Evolutionary conservation across 179 eudicot species (phyloP), one percentile per base, ranked within the genome.

Genomic region (Silene noctiflora): DNA sequence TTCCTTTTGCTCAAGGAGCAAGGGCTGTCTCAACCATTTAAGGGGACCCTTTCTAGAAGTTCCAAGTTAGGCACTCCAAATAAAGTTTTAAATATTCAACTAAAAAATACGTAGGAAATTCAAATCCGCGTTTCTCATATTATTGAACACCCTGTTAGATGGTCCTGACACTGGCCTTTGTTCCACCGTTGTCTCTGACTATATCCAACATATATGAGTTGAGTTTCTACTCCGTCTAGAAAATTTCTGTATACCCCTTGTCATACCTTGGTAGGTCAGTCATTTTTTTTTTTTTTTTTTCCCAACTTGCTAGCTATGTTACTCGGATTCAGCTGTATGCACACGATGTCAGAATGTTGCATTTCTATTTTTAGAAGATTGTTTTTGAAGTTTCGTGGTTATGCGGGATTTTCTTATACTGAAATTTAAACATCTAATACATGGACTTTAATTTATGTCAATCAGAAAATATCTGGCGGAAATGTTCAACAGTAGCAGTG

Each of bases 381-480:
- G 1, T 27, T 27, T 27, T 27, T 2, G 29, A 27, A 27, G 29
- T 27, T 27, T 1, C 29, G 2, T 27, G 29, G 1, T 27, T 27
- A 27, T 27, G 29, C n/a, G n/a, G n/a, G n/a, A n/a, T n/a, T n/a
- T n/a, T n/a, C n/a, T n/a, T n/a, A n/a, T n/a, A n/a, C n/a, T n/a
- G n/a, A n/a, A n/a, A n/a, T n/a, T n/a, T n/a, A n/a, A n/a, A n/a
- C 17, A 33, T 51, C 73, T 77, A 25, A 69, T 44, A 8, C 22
- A 61, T 67, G 53, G 17, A 19, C 48, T 22, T 22, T 48, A 58
- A 56, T 78, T 70, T 27, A 33, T 79, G 67, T 59, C 31, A 42
- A 63, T 51, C 85, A 92, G 97, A 91, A 91, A 92, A 82, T 83
- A 84, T 88, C 85, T 94, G 72, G 86, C 88, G 27, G 81, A 86